Evolutionary conservation across 2,329 filamentous ascomycete species (phyloP).

Genomic region (Fusarium newnesense): DNA sequence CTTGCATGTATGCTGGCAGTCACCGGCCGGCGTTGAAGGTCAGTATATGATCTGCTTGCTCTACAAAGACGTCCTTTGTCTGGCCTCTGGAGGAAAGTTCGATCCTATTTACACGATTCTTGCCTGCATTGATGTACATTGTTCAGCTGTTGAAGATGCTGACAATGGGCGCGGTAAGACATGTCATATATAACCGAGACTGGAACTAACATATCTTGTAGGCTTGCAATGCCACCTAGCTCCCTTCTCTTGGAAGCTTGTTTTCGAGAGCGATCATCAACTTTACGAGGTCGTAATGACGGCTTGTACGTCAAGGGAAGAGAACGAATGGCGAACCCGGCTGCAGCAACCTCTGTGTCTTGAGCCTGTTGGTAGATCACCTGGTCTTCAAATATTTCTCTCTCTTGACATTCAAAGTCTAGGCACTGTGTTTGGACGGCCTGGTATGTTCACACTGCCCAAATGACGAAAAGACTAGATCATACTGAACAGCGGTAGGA

Average conservation of each 20-base stretch:
- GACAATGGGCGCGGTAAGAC: constrained; percentile 78
- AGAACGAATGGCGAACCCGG: constrained; percentile 80
- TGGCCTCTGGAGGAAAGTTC: constrained; percentile 74
- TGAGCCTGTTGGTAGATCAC: constrained; percentile 57
- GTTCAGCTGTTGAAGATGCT: constrained; percentile 73
- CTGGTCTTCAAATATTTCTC: constrained; percentile 70
- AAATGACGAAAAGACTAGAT: neutral
- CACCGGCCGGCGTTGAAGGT: constrained; percentile 72
- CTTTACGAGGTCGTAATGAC: constrained; percentile 88
- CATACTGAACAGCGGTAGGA: constrained; percentile 52
- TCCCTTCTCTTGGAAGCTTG: constrained; percentile 89
- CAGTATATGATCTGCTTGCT: constrained; percentile 86
- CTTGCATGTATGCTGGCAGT: constrained; percentile 85
- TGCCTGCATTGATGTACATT: constrained; percentile 76
- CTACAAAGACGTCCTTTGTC: constrained; percentile 82
- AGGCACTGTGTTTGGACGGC: constrained; percentile 78
- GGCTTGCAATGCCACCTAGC: constrained; percentile 89
- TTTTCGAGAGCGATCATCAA: constrained; percentile 81
- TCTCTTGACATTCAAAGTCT: constrained; percentile 77
- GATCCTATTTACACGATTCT: constrained; percentile 77
- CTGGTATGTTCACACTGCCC: constrained; percentile 57
- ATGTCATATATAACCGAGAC: neutral
- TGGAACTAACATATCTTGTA: constrained; percentile 50
- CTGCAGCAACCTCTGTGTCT: constrained; percentile 65
- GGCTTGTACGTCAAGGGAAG: constrained; percentile 84